Percentiles rank a stretch among this genome's conserved stretches.
Evolutionary conservation across 441 rosid genomes (phyloP).

Genomic region (Jatropha multifida): DNA sequence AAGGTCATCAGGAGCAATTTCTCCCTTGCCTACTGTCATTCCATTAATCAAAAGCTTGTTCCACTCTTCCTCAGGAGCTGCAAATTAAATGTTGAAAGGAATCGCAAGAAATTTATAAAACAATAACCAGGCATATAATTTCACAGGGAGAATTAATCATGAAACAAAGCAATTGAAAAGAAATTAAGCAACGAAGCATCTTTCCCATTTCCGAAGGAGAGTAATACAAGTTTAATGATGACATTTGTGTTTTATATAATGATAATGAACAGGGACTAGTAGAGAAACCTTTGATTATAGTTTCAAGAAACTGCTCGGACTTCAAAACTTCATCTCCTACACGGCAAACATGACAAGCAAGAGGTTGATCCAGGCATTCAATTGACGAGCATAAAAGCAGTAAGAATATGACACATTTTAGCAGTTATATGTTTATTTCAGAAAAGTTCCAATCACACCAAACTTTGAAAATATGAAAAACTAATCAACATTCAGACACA

Average conservation of each 20-base stretch:
- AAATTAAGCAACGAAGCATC: not conserved
- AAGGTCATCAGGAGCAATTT: slow-evolving; percentile 58
- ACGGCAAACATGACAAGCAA: slow-evolving; percentile 23
- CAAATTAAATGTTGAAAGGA: slow-evolving; percentile 13
- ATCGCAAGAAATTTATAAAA: not conserved
- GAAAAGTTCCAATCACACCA: not conserved
- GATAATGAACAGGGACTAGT: slow-evolving; percentile 8
- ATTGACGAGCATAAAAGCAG: slow-evolving; percentile 13
- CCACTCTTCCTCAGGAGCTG: slow-evolving; percentile 94
- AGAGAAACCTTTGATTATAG: slow-evolving; percentile 62
- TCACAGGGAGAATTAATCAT: not conserved
- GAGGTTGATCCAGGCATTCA: slow-evolving; percentile 10
- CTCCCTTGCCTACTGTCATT: slow-evolving; percentile 70
- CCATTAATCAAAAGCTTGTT: slow-evolving; percentile 69
- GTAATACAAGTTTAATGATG: not conserved
- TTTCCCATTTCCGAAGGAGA: slow-evolving; percentile 2
- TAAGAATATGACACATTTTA: not conserved
- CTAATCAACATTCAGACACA: not conserved
- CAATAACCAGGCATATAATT: not conserved
- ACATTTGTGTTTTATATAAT: slow-evolving; percentile 2
- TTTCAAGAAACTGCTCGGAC: slow-evolving; percentile 74
- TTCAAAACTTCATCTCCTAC: slow-evolving; percentile 77
- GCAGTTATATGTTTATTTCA: not conserved
- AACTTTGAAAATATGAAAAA: not conserved
- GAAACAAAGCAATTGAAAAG: not conserved